Conservation (phyloP, 2,329 filamentous ascomycete species). For the Neofusicoccum umdonicola region DNA sequence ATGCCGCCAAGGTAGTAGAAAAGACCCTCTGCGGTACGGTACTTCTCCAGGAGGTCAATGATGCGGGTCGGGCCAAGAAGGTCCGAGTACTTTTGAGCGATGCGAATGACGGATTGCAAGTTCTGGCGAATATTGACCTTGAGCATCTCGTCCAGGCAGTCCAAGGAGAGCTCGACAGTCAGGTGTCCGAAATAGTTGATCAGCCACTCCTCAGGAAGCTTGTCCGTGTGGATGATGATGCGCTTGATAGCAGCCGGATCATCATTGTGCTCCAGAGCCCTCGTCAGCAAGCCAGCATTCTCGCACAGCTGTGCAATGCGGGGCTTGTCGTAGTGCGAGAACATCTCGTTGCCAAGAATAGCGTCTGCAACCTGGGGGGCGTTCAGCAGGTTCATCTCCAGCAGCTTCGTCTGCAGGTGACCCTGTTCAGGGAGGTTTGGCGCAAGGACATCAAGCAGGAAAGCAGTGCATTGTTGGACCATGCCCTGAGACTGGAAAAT, state of each 20-base stretch:
- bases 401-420: conserved; percentile 84
- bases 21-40: conserved; percentile 92
- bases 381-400: conserved; percentile 98
- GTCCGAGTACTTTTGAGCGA: conserved; percentile 97
- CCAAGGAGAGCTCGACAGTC: conserved; percentile 90
- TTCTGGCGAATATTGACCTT: conserved; percentile 96
- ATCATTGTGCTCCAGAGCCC: conserved; percentile 89
- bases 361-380: conserved; percentile 97
- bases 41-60: conserved; percentile 94
- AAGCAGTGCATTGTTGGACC: conserved; percentile 97
- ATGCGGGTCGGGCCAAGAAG: conserved; percentile 82
- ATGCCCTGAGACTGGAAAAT: conserved; percentile 98
- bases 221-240: conserved; percentile 79
- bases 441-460: conserved; percentile 91
- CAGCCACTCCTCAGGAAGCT: conserved; percentile 88
- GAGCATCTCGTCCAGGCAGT: conserved; percentile 95
- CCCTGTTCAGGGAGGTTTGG: conserved; percentile 93
- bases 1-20: conserved; percentile 99
- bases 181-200: conserved; percentile 90
- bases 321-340: conserved; percentile 90
- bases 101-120: conserved; percentile 87
- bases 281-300: conserved; percentile 71
- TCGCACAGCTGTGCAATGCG: conserved; percentile 90
- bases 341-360: conserved; percentile 97
- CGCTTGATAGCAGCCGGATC: conserved; percentile 89